Conservation (phyloP, 2,329 filamentous ascomycete genomes). For the Lizonia empirigonia region DNA sequence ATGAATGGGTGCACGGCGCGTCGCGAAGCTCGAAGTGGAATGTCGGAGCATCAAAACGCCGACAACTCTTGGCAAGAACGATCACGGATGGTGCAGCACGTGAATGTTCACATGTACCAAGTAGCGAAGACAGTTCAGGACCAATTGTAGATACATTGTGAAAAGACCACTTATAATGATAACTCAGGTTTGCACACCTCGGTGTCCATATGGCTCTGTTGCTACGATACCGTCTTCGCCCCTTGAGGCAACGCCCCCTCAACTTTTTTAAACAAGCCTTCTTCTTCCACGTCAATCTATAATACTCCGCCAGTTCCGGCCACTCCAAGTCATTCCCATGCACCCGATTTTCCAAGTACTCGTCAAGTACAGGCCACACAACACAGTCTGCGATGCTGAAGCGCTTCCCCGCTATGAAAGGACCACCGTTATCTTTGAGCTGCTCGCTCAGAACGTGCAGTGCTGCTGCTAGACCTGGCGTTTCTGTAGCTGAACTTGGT, state of each 20-base stretch:
- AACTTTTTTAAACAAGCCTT: conserved; percentile 38
- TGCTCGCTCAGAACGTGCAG: conserved; percentile 32
- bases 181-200: too few relatives aligned
- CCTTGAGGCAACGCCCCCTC: conserved; percentile 18
- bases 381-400: conserved; percentile 44
- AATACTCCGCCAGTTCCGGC: conserved; percentile 32
- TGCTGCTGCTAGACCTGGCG: conserved; percentile 19
- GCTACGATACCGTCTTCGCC: too few relatives aligned
- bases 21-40: conserved; percentile 27
- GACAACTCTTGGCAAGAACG: conserved; percentile 23
- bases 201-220: not conserved
- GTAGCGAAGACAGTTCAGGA: too few relatives aligned
- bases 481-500: not conserved
- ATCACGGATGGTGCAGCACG: not conserved
- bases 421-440: conserved; percentile 19
- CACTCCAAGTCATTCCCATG: conserved; percentile 31
- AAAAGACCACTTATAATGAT: too few relatives aligned
- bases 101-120: not conserved
- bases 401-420: conserved; percentile 38
- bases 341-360: conserved; percentile 28
- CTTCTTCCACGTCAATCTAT: conserved; percentile 38
- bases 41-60: conserved; percentile 21
- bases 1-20: conserved; percentile 17
- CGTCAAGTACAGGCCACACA: conserved; percentile 43
- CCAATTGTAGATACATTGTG: too few relatives aligned